phyloP scores from a whole-genome alignment of 2,329 filamentous ascomycete genomes.

The Nakataea oryzae region DNA sequence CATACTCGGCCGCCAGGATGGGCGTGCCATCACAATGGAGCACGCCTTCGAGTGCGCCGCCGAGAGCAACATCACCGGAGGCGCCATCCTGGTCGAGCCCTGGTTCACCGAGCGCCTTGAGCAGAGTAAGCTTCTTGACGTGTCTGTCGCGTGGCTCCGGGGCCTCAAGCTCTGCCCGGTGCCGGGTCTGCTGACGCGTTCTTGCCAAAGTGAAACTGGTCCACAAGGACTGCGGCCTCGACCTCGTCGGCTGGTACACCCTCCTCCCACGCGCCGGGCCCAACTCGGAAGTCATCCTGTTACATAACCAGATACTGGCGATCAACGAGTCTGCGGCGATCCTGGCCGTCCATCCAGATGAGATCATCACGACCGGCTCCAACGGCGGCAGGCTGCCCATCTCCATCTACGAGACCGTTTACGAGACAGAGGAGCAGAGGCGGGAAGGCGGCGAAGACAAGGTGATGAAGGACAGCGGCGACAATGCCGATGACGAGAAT shows the following conservation, averaged over 20 bases:
- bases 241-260: conserved; percentile 89
- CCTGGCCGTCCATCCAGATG: conserved; percentile 71
- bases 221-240: conserved; percentile 72
- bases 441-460: conserved; percentile 41
- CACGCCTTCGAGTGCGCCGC: conserved; percentile 80
- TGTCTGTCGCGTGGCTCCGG: not conserved
- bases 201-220: conserved; percentile 66
- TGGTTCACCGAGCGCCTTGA: conserved; percentile 75
- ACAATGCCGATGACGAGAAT: not conserved
- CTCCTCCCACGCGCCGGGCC: conserved; percentile 66
- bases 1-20: conserved; percentile 85
- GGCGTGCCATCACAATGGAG: conserved; percentile 82
- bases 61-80: conserved; percentile 35
- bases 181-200: conserved; percentile 5
- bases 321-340: conserved; percentile 79
- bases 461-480: conserved; percentile 53
- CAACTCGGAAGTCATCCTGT: conserved; percentile 53
- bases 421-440: conserved; percentile 55
- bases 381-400: conserved; percentile 76
- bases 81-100: conserved; percentile 50
- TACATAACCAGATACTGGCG: conserved; percentile 69
- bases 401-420: conserved; percentile 79
- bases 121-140: conserved; percentile 54
- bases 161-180: not conserved
- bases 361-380: conserved; percentile 33